Conservation (phyloP, 2,329 filamentous ascomycete genomes). For the Dactylellina leptospora region DNA sequence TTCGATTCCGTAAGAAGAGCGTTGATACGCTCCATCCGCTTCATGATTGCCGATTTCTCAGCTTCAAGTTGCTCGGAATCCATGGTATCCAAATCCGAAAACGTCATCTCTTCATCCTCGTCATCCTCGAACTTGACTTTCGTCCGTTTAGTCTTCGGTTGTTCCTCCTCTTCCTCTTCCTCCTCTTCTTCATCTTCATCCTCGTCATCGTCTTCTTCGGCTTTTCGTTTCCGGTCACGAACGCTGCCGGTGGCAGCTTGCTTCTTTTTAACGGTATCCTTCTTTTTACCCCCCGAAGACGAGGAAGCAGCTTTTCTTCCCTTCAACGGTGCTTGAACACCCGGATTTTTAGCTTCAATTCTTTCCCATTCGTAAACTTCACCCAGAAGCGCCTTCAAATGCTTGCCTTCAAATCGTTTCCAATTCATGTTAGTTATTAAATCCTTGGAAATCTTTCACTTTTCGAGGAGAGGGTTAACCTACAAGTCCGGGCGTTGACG, state of each 20-base stretch:
- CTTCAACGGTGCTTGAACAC: slow-evolving; percentile 8
- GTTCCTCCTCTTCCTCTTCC: slow-evolving; percentile 31
- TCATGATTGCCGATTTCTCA: slow-evolving; percentile 35
- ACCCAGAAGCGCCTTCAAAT: slow-evolving; percentile 55
- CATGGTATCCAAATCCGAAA: slow-evolving; percentile 47
- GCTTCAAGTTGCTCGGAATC: slow-evolving; percentile 27
- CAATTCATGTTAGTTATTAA: not conserved
- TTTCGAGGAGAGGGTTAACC: not conserved
- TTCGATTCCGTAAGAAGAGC: slow-evolving; percentile 25
- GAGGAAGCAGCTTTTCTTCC: slow-evolving; percentile 5
- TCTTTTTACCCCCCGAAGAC: not conserved
- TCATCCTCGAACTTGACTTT: slow-evolving; percentile 40
- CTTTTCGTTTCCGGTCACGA: slow-evolving; percentile 29
- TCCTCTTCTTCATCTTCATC: slow-evolving; percentile 44
- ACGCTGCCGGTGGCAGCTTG: slow-evolving; percentile 7
- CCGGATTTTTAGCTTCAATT: slow-evolving; percentile 45
- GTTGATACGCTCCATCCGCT: slow-evolving; percentile 34
- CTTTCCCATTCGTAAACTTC: slow-evolving; percentile 55
- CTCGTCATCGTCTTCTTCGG: slow-evolving; percentile 44
- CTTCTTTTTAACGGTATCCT: slow-evolving; percentile 19
- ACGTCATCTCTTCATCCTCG: slow-evolving; percentile 47
- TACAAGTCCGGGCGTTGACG: slow-evolving; percentile 54
- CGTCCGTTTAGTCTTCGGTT: slow-evolving; percentile 17
- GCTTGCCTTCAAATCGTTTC: slow-evolving; percentile 49
- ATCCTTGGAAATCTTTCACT: too few species aligned